Base-by-base conservation (phyloP, 495 filamentous ascomycete genomes). In the Daldinia childiae region DNA sequence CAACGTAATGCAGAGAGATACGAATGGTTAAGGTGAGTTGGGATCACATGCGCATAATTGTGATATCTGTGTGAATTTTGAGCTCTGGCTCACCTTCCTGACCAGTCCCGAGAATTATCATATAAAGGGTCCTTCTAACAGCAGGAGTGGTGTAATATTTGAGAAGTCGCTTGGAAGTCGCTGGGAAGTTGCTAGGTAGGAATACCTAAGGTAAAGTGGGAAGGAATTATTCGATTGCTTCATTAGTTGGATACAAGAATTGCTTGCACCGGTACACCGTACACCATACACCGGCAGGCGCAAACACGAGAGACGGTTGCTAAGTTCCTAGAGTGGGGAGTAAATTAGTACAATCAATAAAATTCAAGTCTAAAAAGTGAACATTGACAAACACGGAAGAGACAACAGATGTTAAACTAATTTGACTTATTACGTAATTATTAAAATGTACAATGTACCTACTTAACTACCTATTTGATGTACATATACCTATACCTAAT, bases 1-100 rank as follows among this genome's bases (percentile, higher is more conserved):
- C 50, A 54, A 54, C 50, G 50, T 54, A 15, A 58, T 29, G 45
- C 19, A 61, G 12, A 30, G 43, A 15, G 34, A 12, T 15, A 36
- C 30, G 21, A 58, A 56, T 30, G 43, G 45, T 57, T 51, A 58
- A 61, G 36, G 45, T 21, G 34, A 34, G 58, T 58, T 34, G 60
- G 30, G 48, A 69, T 71, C 62, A 74, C 66, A 73, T 66, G 54
- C 54, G 60, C 60, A 72, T 58, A 43, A 54, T 48, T 30, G 38
- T 61, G 51, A 30, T 36, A 54, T 41, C n/a, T 58, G 61, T 62
- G 58, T 38, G 54, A 63, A 74, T 52, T 4, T 68, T 63, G 62
- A 74, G 68, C 72, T 74, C 69, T 72, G 73, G 75, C 75, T 77
- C 75, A 77, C 75, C 75, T 77, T 77, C 70, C 75, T 74, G 65